These are phyloP conservation scores for Colletotrichum tabaci DNA, from an alignment of 2,329 filamentous ascomycete genomes.

Conservation along the genomic window DNA sequence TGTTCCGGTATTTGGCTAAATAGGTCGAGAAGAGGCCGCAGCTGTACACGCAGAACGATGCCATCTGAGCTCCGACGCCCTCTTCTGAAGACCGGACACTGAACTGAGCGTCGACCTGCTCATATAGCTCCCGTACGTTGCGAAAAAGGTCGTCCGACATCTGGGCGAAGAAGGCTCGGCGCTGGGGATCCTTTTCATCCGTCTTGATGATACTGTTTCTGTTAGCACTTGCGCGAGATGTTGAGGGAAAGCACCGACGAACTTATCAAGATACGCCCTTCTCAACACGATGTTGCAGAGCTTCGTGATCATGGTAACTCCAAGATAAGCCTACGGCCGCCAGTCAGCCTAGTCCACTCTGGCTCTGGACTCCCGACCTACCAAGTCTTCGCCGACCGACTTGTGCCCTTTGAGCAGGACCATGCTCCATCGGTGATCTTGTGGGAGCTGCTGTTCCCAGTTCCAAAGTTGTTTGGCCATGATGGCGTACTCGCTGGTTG, in stretches of 20 bases:
- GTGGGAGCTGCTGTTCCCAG: conserved; percentile 65
- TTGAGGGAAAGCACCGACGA: conserved; percentile 41
- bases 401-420: conserved; percentile 62
- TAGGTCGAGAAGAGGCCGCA: conserved; percentile 68
- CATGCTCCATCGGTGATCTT: conserved; percentile 63
- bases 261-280: conserved; percentile 69
- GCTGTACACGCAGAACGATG: conserved; percentile 69
- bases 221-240: background rate
- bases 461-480: conserved; percentile 59
- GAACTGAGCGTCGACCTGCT: conserved; percentile 68
- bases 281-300: conserved; percentile 71
- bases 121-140: conserved; percentile 63
- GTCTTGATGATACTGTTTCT: conserved; percentile 60
- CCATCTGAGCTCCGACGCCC: conserved; percentile 68
- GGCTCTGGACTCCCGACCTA: conserved; percentile 47
- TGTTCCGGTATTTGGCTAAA: conserved; percentile 64
- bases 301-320: conserved; percentile 68
- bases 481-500: conserved; percentile 62
- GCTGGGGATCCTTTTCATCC: conserved; percentile 54
- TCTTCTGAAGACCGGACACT: conserved; percentile 61
- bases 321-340: conserved; percentile 63
- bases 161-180: conserved; percentile 57
- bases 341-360: conserved; percentile 29
- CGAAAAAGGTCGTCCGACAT: conserved; percentile 64
- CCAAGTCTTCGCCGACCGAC: conserved; percentile 64